These are phyloP conservation scores for Chenopodium formosanum DNA, from an alignment of 148 eudicot species.

Conservation along the genomic window DNA sequence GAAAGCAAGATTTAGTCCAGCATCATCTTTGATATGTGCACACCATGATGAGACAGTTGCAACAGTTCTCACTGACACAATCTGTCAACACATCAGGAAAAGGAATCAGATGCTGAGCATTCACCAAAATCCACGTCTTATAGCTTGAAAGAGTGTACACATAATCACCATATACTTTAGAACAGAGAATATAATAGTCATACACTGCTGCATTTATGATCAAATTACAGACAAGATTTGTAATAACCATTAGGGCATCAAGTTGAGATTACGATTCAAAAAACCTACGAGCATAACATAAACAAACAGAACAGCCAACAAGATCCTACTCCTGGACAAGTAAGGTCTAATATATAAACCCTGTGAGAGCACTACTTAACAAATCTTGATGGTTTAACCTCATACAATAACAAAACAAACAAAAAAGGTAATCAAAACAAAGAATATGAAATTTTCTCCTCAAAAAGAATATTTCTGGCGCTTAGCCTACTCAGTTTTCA, in stretches of 20 bases:
- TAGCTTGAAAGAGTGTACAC: not conserved
- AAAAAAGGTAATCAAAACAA: not conserved
- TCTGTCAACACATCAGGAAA: slow-evolving; percentile 40
- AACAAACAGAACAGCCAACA: too few relatives aligned
- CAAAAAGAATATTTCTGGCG: not conserved
- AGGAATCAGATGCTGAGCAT: not conserved
- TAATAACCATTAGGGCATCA: not conserved
- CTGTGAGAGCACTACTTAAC: not conserved
- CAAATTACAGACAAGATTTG: not conserved
- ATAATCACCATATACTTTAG: not conserved
- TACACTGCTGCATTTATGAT: not conserved
- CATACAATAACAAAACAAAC: not conserved
- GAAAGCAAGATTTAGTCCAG: slow-evolving; percentile 31
- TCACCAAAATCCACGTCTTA: not conserved
- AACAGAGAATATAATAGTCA: not conserved
- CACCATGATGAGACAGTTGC: slow-evolving; percentile 69
- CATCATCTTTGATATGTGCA: slow-evolving; percentile 34
- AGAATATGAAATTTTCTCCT: not conserved
- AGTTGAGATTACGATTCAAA: too few relatives aligned
- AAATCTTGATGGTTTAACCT: not conserved
- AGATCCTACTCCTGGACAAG: too few relatives aligned
- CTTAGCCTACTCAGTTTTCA: not conserved
- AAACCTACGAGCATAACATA: too few relatives aligned
- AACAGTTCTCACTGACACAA: slow-evolving; percentile 60
- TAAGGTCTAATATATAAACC: not conserved